phyloP scores from a whole-genome alignment of 208 protist species.

The Trypanosoma platydactyli region DNA sequence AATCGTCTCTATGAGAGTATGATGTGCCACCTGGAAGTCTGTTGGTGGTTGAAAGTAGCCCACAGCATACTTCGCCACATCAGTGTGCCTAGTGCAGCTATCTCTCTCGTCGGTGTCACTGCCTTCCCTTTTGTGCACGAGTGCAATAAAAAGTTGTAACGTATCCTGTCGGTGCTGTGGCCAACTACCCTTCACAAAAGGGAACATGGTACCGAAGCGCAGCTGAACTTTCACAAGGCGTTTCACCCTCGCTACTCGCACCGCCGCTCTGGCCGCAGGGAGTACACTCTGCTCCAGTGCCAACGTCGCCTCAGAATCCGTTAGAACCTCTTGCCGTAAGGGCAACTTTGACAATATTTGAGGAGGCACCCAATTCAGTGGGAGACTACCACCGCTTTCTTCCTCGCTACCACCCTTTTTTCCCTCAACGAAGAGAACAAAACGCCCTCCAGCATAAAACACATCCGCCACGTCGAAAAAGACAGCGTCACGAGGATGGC shows the following conservation, averaged over 20 bases:
- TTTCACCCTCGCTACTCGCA: not conserved
- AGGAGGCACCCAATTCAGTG: not conserved
- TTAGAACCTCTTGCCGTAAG: not conserved
- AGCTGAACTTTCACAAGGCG: not conserved
- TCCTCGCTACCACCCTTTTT: not conserved
- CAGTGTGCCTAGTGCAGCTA: too few relatives aligned
- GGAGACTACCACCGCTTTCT: not conserved
- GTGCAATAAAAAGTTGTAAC: conserved; percentile 1
- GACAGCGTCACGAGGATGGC: conserved; percentile 3
- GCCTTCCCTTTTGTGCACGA: not conserved
- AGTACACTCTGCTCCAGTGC: conserved; percentile 3
- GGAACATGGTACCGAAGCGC: conserved; percentile 4
- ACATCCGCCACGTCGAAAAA: conserved; percentile 10
- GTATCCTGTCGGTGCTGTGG: conserved; percentile 11
- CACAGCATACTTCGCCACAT: not conserved
- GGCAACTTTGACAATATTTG: not conserved
- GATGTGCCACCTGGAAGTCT: conserved; percentile 14
- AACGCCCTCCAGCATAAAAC: conserved; percentile 5
- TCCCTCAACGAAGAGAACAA: conserved; percentile 1
- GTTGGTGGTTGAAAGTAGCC: conserved; percentile 14
- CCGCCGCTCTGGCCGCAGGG: not conserved
- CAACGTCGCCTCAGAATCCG: not conserved
- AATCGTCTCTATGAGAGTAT: conserved; percentile 8
- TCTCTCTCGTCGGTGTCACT: too few relatives aligned
- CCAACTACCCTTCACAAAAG: conserved; percentile 13